Conservation (phyloP, 2,329 filamentous ascomycete genomes). For the Pseudocercospora crystallina region DNA sequence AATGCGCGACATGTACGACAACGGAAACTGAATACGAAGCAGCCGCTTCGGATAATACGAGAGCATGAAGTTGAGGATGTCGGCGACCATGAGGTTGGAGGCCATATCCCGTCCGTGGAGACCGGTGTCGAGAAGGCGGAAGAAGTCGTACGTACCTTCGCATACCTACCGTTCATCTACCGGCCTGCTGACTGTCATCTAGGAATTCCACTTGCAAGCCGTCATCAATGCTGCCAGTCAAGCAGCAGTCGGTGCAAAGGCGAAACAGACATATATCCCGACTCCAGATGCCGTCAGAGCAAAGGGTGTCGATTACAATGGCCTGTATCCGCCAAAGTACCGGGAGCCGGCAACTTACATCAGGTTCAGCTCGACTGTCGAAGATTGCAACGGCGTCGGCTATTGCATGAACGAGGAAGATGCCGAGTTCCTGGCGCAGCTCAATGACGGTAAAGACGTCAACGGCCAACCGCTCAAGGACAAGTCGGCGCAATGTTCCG, state of each 20-base stretch:
- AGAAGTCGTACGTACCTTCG: constrained; percentile 76
- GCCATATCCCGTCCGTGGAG: constrained; percentile 79
- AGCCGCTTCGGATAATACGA: constrained; percentile 79
- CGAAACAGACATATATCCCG: constrained; percentile 63
- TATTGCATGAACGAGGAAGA: constrained; percentile 97
- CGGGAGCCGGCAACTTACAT: constrained; percentile 90
- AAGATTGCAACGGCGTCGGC: constrained; percentile 84
- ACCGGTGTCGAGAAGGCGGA: constrained; percentile 96
- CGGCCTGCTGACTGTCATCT: constrained; percentile 26
- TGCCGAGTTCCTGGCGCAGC: constrained; percentile 75
- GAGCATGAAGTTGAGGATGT: constrained; percentile 83
- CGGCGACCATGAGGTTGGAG: constrained; percentile 81
- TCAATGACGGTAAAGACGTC: constrained; percentile 73
- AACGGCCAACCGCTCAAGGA: constrained; percentile 34
- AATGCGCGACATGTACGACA: constrained; percentile 59
- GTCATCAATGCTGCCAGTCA: constrained; percentile 65
- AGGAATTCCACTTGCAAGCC: constrained; percentile 96
- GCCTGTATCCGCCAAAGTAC: constrained; percentile 77
- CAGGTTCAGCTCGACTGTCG: constrained; percentile 95
- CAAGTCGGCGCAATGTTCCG: constrained; percentile 64
- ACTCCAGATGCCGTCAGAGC: constrained; percentile 62
- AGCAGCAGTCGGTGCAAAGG: constrained; percentile 57
- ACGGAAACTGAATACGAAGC: constrained; percentile 91
- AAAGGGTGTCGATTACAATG: constrained; percentile 76
- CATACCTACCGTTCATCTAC: too few species aligned